phyloP scores from a whole-genome alignment of 1,284 basidiomycete species.

The Phellinidium pouzarii region DNA sequence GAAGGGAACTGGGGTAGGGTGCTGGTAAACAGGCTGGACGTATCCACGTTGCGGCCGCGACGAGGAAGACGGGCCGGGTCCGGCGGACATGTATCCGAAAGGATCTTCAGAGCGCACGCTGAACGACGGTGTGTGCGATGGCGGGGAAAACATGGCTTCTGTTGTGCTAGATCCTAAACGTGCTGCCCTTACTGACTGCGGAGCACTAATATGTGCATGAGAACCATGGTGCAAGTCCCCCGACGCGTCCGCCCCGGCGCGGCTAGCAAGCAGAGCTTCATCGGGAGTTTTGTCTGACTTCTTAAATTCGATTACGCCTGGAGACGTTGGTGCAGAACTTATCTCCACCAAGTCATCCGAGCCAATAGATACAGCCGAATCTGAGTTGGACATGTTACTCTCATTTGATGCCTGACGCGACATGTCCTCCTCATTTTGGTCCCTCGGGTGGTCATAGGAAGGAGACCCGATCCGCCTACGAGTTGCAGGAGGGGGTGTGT shows the following conservation, averaged over 20 bases:
- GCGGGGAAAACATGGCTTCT: background rate
- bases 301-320: background rate
- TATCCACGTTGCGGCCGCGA: background rate
- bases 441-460: background rate
- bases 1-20: constrained; percentile 6
- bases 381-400: background rate
- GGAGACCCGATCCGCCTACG: constrained; percentile 36
- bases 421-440: background rate
- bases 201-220: too few species aligned
- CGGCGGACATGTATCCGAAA: constrained; percentile 15
- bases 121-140: constrained; percentile 2
- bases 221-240: too few species aligned
- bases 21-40: constrained; percentile 4
- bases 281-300: too few species aligned
- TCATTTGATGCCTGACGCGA: constrained; percentile 2
- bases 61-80: background rate
- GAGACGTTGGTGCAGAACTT: constrained; percentile 1
- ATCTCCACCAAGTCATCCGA: background rate
- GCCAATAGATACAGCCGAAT: background rate
- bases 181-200: background rate
- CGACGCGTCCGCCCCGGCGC: too few species aligned
- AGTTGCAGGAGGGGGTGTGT: constrained; percentile 35
- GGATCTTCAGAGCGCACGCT: constrained; percentile 16
- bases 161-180: background rate
- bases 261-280: too few species aligned